A percentile compares a stretch with the other conserved stretches of the same genome.
Conservation (phyloP, 2,329 filamentous ascomycete species). For the Coccinonectria pachysandricola region DNA sequence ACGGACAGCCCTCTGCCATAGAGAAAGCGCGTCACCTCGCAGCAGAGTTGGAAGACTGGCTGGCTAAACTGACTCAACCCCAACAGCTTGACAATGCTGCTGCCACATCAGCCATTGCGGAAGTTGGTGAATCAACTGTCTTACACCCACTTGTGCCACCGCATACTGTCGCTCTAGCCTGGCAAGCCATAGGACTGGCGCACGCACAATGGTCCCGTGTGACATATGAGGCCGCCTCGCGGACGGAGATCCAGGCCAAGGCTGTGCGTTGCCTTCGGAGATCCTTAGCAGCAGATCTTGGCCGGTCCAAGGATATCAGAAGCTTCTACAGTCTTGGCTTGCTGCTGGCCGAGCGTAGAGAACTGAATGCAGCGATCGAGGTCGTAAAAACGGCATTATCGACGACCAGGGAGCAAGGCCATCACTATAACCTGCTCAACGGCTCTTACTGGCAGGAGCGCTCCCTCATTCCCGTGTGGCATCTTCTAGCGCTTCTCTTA, state of each 20-base stretch:
- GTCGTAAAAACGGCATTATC: slow-evolving; percentile 68
- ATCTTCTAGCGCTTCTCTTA: slow-evolving; percentile 75
- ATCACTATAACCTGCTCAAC: slow-evolving; percentile 32
- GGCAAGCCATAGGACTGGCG: slow-evolving; percentile 76
- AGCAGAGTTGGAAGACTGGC: slow-evolving; percentile 61
- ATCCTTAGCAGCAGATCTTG: slow-evolving; percentile 57
- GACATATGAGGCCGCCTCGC: slow-evolving; percentile 63
- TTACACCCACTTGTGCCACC: slow-evolving; percentile 41
- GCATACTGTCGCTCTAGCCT: slow-evolving; percentile 56
- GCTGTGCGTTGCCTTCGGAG: slow-evolving; percentile 68
- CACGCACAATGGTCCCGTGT: slow-evolving; percentile 79
- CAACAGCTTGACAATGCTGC: slow-evolving; percentile 18
- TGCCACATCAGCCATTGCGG: slow-evolving; percentile 19
- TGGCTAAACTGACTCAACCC: slow-evolving; percentile 46
- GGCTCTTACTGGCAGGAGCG: slow-evolving; percentile 52
- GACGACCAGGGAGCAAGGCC: slow-evolving; percentile 39
- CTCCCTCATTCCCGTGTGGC: slow-evolving; percentile 72
- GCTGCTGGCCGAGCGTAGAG: slow-evolving; percentile 80
- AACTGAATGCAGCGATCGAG: slow-evolving; percentile 71
- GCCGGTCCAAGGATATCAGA: slow-evolving; percentile 58
- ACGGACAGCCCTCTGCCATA: slow-evolving; percentile 62
- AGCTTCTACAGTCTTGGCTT: slow-evolving; percentile 71
- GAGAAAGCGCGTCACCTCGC: slow-evolving; percentile 69
- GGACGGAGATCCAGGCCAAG: slow-evolving; percentile 64
- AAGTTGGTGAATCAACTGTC: slow-evolving; percentile 23